Evolutionary conservation across 441 rosid genomes (phyloP), one percentile per base, ranked within the genome.

Genomic region (Erodium texanum): DNA sequence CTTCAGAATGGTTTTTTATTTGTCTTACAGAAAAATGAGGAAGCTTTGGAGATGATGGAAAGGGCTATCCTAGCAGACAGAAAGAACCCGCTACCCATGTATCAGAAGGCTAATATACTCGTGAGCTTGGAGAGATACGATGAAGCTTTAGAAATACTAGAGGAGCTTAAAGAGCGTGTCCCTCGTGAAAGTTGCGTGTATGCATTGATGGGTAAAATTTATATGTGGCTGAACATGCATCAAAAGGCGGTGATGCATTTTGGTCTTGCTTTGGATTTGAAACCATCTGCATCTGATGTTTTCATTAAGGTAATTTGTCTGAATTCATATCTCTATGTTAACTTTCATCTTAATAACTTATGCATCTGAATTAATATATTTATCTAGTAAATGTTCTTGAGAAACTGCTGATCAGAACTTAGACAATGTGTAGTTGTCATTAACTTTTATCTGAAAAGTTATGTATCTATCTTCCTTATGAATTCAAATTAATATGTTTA

Each of bases 71-170:
- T 84, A 72, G 95, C 99, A 5, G 98, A 94, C 70, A 84, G 82
- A 76, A 94, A 92, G 75, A 94, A 92, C 70, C 98, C 99, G 70
- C 94, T 92, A 78, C 98, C 99, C 45, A 87, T 90, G 97, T 94
- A 92, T 79, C 96, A 92, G 77, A 94, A 94, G 86, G 99, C 99
- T 56, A 92, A 89, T 73, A 86, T 94, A 65, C 97, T 94, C 14
- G 82, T 87, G 73, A 82, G 89, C 81, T 68, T 92, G 82, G 94
- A 86, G 79, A 82, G 76, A 45, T 84, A 84, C 74, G 92, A 90
- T 6, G 92, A 89, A 82, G 99, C 99, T 70, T 75, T 92, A 32
- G 87, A 87, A 75, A 92, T 92, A 62, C 86, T 94, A 7, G 96
- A 94, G 82, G 97, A 90, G 87, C 94, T 94, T 48, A 94, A 85